Conservation (phyloP, 2,329 filamentous ascomycete genomes). For the Verticillium zaregamsianum region DNA sequence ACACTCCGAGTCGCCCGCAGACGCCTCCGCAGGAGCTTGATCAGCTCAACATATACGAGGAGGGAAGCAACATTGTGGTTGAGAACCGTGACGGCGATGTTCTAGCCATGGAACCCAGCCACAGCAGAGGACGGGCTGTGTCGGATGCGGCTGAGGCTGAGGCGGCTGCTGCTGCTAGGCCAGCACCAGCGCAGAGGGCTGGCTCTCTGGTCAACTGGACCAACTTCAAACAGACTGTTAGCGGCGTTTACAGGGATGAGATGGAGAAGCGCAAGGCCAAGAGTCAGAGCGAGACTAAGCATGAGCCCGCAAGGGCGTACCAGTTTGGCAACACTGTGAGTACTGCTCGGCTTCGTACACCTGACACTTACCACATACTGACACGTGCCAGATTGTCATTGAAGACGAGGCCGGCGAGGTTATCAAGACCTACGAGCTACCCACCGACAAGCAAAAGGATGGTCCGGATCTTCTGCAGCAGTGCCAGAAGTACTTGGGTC, state of each 20-base stretch:
- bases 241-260: conserved; percentile 54
- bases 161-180: not conserved
- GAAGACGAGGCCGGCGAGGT: conserved; percentile 86
- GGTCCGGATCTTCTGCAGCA: conserved; percentile 32
- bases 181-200: not conserved
- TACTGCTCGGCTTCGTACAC: conserved; percentile 1
- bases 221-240: conserved; percentile 44
- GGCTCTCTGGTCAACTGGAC: not conserved
- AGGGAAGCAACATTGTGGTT: conserved; percentile 73
- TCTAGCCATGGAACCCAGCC: conserved; percentile 53
- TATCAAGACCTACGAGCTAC: conserved; percentile 75
- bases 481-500: conserved; percentile 51
- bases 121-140: not conserved
- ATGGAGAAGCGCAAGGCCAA: conserved; percentile 59
- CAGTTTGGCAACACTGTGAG: conserved; percentile 76
- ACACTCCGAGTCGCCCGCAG: conserved; percentile 16
- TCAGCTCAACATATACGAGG: conserved; percentile 67
- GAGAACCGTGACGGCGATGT: conserved; percentile 89
- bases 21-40: conserved; percentile 29
- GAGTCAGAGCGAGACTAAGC: conserved; percentile 48
- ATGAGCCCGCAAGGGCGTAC: conserved; percentile 76
- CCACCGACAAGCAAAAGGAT: conserved; percentile 37
- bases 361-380: conserved; percentile 15
- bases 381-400: conserved; percentile 64
- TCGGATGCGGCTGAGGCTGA: not conserved